phyloP scores from a whole-genome alignment of 129 eudicot species.

The Lonicera japonica region DNA sequence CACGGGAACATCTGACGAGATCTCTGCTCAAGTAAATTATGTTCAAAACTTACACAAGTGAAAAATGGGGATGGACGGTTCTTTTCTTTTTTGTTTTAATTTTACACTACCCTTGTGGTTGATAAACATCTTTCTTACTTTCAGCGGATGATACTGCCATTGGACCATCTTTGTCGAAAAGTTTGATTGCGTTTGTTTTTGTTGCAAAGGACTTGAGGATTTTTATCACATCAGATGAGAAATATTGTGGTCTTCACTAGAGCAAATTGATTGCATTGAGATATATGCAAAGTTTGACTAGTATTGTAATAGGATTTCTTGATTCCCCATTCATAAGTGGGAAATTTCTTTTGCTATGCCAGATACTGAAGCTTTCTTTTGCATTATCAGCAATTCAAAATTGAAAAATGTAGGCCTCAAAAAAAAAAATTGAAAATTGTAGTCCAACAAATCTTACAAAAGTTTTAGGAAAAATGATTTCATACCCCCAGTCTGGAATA shows the following conservation, averaged over 20 bases:
- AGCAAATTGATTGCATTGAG: background rate
- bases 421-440: no score
- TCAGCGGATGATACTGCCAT: conserved; percentile 39
- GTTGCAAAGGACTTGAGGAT: background rate
- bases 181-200: background rate
- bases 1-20: conserved; percentile 79
- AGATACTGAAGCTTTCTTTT: no score
- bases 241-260: background rate
- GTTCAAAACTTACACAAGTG: conserved; percentile 11
- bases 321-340: background rate
- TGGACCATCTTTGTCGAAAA: conserved; percentile 6
- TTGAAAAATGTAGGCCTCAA: no score
- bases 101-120: conserved; percentile 1
- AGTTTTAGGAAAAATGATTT: no score
- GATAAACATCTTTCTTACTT: conserved; percentile 9
- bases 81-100: background rate
- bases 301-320: background rate
- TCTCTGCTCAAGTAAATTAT: conserved; percentile 73
- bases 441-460: no score
- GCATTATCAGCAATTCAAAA: no score
- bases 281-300: background rate
- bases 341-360: background rate
- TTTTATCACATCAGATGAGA: background rate
- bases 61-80: background rate
- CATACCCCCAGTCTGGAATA: no score